A percentile compares a stretch with the other conserved stretches of the same genome.
Conservation (phyloP, 805 yeast species). For the Metschnikowia hibisci region DNA sequence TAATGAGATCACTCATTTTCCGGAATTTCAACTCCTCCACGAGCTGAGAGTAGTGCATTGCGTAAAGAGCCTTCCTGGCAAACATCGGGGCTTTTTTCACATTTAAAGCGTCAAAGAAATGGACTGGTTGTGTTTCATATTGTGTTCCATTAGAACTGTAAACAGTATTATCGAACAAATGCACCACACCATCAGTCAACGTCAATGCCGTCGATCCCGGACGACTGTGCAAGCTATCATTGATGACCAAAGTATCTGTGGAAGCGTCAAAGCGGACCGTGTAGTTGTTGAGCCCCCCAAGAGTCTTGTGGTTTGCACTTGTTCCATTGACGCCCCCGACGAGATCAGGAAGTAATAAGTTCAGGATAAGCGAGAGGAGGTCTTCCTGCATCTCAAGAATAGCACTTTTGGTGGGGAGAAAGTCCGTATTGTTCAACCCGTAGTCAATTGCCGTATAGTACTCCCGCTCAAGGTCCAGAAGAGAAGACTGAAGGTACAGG, state of each 20-base stretch:
- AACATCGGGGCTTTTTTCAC: conserved; percentile 24
- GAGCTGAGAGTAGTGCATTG: conserved; percentile 51
- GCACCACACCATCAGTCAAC: conserved; percentile 33
- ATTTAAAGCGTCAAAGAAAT: conserved; percentile 22
- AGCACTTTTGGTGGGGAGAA: conserved; percentile 30
- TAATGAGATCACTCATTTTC: conserved; percentile 51
- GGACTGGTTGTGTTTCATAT: conserved; percentile 3
- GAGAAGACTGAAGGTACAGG: conserved; percentile 21
- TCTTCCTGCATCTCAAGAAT: conserved; percentile 29
- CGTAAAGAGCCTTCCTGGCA: conserved; percentile 36
- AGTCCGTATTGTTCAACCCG: conserved; percentile 14
- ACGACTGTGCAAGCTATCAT: conserved; percentile 16
- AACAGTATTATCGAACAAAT: conserved; percentile 22
- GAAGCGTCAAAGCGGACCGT: conserved; percentile 10
- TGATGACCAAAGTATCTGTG: conserved; percentile 18
- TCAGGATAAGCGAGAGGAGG: conserved; percentile 23
- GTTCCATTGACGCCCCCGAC: conserved; percentile 33
- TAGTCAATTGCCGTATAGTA: conserved; percentile 30
- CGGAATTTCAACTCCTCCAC: conserved; percentile 69
- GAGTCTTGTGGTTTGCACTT: conserved; percentile 5
- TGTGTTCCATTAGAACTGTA: neutral
- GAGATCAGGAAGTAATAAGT: conserved; percentile 23
- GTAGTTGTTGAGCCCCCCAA: conserved; percentile 14
- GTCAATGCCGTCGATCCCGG: conserved; percentile 17
- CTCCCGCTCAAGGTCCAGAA: conserved; percentile 24